Conservation (phyloP, 352 stramenopile genomes). For the Phytophthora citricola region DNA sequence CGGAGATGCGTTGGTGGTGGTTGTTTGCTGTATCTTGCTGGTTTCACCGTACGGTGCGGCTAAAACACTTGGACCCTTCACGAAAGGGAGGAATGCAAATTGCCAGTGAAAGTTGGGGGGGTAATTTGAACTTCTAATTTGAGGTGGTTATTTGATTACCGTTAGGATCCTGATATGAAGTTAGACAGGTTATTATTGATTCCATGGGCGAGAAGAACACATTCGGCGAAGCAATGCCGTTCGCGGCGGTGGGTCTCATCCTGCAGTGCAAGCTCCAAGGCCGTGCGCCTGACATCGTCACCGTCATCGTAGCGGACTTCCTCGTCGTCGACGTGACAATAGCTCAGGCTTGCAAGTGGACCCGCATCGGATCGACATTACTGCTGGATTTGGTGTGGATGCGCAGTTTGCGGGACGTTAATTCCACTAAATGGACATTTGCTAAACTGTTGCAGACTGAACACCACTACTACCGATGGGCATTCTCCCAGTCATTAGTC, state of each 20-base stretch:
- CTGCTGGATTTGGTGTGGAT: conserved; percentile 15
- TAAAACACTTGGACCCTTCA: too few relatives aligned
- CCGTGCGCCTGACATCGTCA: background rate
- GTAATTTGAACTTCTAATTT: too few relatives aligned
- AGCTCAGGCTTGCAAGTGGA: background rate
- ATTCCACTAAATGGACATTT: conserved; percentile 4
- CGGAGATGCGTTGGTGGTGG: too few relatives aligned
- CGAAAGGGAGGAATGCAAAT: too few relatives aligned
- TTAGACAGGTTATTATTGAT: too few relatives aligned
- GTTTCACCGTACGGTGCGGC: too few relatives aligned
- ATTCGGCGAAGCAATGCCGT: background rate
- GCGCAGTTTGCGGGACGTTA: conserved; percentile 1
- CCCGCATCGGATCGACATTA: background rate
- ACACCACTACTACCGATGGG: conserved; percentile 1
- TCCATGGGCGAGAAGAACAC: too few relatives aligned
- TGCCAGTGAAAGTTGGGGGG: too few relatives aligned
- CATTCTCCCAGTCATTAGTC: background rate
- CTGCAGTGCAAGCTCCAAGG: background rate
- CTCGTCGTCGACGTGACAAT: conserved; percentile 10
- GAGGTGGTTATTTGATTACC: too few relatives aligned
- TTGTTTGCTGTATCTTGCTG: too few relatives aligned
- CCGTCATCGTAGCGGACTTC: conserved; percentile 4
- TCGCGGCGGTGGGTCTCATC: background rate
- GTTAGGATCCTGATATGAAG: too few relatives aligned
- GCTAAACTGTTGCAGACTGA: conserved; percentile 15